A percentile compares a stretch with the other conserved stretches of the same genome.
Conservation (phyloP, 1,284 basidiomycete species). For the Leccinum griseonigrum region DNA sequence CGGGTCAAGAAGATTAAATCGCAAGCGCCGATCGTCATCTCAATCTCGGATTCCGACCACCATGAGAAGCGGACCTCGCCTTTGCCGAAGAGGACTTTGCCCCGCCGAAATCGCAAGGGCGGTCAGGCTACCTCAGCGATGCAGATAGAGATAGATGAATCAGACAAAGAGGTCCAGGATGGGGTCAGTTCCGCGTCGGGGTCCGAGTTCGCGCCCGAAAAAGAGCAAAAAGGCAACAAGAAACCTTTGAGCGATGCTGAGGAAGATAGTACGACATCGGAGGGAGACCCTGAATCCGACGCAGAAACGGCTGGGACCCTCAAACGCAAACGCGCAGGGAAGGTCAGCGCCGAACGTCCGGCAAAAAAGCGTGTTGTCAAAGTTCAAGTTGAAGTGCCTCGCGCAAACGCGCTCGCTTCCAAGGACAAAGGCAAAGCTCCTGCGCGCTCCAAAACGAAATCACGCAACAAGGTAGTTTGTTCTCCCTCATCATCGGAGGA, state of each 20-base stretch:
- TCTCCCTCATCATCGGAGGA: not conserved
- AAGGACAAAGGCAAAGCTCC: not conserved
- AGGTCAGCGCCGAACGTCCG: not conserved
- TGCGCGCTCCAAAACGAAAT: not conserved
- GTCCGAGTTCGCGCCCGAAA: not conserved
- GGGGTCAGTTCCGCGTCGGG: not conserved
- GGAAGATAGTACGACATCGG: not conserved
- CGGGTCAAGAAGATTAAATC: too few species aligned
- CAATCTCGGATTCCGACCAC: not conserved
- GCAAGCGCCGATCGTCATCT: too few species aligned
- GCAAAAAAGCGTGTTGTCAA: not conserved
- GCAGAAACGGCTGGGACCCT: not conserved
- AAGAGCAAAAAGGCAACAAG: not conserved
- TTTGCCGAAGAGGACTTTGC: not conserved
- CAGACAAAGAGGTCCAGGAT: not conserved
- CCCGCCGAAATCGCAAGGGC: too few species aligned
- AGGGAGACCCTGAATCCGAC: not conserved
- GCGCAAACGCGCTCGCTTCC: not conserved
- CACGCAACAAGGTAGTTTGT: not conserved
- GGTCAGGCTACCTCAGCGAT: too few species aligned
- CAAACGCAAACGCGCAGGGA: not conserved
- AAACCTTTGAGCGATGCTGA: accelerated
- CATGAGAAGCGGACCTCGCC: not conserved
- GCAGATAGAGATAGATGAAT: not conserved
- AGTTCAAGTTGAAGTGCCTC: not conserved